These are phyloP conservation scores for Bretziella fagacearum DNA, from an alignment of 2,329 filamentous ascomycete genomes.

Conservation along the genomic window DNA sequence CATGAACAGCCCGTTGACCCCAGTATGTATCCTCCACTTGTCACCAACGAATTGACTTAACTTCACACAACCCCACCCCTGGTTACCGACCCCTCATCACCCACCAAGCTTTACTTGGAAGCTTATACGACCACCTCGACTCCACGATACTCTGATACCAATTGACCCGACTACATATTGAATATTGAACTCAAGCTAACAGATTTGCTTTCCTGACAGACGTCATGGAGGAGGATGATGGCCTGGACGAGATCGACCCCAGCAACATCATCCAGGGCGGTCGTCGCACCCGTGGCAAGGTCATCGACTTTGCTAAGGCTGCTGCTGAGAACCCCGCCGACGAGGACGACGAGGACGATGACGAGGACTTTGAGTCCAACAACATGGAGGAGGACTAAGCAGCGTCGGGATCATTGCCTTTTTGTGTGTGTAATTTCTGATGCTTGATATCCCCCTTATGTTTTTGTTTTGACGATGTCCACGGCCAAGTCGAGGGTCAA, in stretches of 20 bases:
- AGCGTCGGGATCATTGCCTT: no score
- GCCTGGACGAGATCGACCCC: conserved; percentile 79
- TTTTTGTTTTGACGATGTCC: no score
- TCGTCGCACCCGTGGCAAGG: conserved; percentile 75
- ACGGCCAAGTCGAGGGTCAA: no score
- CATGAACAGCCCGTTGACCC: conserved; percentile 12
- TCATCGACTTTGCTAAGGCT: conserved; percentile 86
- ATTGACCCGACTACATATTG: no score
- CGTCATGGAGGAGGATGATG: conserved; percentile 49
- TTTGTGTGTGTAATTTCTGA: neutral
- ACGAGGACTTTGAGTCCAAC: conserved; percentile 53
- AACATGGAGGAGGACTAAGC: conserved; percentile 48
- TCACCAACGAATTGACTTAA: neutral
- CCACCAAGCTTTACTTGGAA: no score
- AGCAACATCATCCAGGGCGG: conserved; percentile 69
- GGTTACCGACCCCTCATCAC: neutral
- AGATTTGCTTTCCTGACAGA: conserved; percentile 25
- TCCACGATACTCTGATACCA: neutral
- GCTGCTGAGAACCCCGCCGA: conserved; percentile 58
- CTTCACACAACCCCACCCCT: neutral
- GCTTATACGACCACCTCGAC: no score
- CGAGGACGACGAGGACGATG: conserved; percentile 69
- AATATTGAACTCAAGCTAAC: conserved; percentile 11
- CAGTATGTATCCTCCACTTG: conserved; percentile 11
- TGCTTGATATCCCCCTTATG: neutral